phyloP scores from a whole-genome alignment of 345 rosid species.

The Ricinus communis region DNA sequence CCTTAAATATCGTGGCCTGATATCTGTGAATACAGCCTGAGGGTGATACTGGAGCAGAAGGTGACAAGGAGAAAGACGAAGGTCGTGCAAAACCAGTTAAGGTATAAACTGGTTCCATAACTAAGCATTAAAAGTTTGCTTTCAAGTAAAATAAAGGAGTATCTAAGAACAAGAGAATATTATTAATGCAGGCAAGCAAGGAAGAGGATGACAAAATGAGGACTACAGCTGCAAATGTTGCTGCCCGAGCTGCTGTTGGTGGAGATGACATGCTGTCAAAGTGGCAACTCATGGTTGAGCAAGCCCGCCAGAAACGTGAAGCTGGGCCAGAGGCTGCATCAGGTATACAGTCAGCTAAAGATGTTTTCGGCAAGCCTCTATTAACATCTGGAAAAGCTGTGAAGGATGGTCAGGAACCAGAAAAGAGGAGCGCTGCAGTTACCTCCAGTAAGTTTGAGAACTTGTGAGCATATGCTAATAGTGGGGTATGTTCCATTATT shows the following conservation, averaged over 20 bases:
- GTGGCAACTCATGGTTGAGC: constrained; percentile 98
- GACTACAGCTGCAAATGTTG: constrained; percentile 95
- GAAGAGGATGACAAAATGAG: constrained; percentile 99
- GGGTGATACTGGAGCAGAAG: constrained; percentile 61
- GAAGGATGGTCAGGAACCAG: constrained; percentile 58
- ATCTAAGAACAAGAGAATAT: background rate
- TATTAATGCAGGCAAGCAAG: constrained; percentile 55
- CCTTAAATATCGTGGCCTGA: background rate
- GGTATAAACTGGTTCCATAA: constrained; percentile 36
- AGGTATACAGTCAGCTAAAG: constrained; percentile 57
- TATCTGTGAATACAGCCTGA: constrained; percentile 64
- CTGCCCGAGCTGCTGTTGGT: constrained; percentile 96
- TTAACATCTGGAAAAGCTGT: constrained; percentile 50
- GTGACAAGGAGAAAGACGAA: constrained; percentile 85
- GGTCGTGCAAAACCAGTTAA: constrained; percentile 56
- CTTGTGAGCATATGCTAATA: background rate
- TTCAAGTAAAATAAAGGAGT: background rate
- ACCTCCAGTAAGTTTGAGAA: constrained; percentile 55
- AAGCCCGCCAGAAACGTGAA: constrained; percentile 83
- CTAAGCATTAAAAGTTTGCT: background rate
- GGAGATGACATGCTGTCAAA: constrained; percentile 89
- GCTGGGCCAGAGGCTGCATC: constrained; percentile 46
- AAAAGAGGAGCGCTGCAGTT: constrained; percentile 41
- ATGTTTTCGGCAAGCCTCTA: constrained; percentile 35
- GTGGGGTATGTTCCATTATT: background rate